phyloP scores from a whole-genome alignment of 345 rosid species.

The Gossypium ekmanianum region DNA sequence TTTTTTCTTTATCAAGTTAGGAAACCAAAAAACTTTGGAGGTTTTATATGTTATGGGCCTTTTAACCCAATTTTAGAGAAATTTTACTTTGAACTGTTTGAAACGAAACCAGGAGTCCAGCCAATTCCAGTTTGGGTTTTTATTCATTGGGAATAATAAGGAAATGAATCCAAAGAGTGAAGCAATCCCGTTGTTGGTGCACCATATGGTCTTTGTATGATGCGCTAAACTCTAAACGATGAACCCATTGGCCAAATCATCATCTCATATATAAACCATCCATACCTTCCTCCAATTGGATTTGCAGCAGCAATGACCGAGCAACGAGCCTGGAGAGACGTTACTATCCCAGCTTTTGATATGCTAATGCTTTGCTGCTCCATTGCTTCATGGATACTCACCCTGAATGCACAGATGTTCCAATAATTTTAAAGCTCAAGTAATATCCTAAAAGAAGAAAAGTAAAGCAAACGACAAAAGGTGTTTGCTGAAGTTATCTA shows the following conservation, averaged over 20 bases:
- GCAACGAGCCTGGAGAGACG: conserved; percentile 99
- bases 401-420: conserved; percentile 44
- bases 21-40: not conserved
- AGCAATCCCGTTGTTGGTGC: not conserved
- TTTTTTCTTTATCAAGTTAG: not conserved
- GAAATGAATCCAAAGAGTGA: not conserved
- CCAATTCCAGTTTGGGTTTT: not conserved
- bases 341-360: conserved; percentile 96
- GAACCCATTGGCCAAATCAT: not conserved
- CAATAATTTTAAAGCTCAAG: not conserved
- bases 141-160: not conserved
- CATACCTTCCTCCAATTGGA: conserved; percentile 93
- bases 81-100: not conserved
- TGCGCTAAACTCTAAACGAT: not conserved
- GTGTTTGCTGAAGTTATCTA: not conserved
- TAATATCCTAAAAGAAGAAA: not conserved
- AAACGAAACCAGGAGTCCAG: not conserved
- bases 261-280: not conserved
- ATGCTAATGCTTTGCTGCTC: conserved; percentile 99
- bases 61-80: not conserved
- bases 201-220: not conserved
- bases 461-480: not conserved
- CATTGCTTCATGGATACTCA: conserved; percentile 99
- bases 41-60: not conserved
- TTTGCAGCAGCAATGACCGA: conserved; percentile 98